Percentiles rank a stretch among this genome's conserved stretches.
phyloP scores from a whole-genome alignment of 164 flowering plant species.

The Nymphaea thermarum region DNA sequence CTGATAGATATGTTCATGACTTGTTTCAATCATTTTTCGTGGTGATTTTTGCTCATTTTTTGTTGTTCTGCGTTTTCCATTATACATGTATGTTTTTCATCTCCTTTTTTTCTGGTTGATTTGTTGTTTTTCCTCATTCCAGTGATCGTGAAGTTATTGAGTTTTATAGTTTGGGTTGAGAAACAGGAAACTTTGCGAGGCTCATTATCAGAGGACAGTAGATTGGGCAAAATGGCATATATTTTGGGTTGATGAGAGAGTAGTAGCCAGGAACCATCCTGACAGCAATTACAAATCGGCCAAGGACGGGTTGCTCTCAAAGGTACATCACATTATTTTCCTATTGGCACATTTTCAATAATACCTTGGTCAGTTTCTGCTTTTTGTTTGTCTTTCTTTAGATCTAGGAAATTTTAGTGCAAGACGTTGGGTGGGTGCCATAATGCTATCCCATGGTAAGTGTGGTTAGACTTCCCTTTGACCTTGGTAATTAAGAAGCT shows the following conservation, averaged over 20 bases:
- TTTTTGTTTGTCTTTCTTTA: neutral
- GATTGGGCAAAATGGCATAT: slow-evolving; percentile 88
- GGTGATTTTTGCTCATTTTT: no score
- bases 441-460: neutral
- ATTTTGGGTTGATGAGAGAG: slow-evolving; percentile 87
- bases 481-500: neutral
- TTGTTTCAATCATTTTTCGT: neutral
- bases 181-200: slow-evolving; percentile 70
- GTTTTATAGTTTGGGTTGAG: slow-evolving; percentile 1
- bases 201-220: slow-evolving; percentile 67
- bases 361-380: neutral
- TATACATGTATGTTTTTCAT: neutral
- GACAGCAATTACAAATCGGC: slow-evolving; percentile 85
- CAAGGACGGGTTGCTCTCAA: slow-evolving; percentile 59
- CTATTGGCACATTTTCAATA: neutral
- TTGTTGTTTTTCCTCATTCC: neutral
- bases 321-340: slow-evolving; percentile 24
- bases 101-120: no score
- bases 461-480: neutral
- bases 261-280: slow-evolving; percentile 61
- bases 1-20: neutral
- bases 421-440: neutral
- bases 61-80: neutral
- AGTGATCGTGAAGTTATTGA: neutral
- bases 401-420: neutral